A percentile compares a stretch with the other conserved stretches of the same genome.
Evolutionary conservation across 345 rosid genomes (phyloP).

Genomic region (Toxicodendron radicans): DNA sequence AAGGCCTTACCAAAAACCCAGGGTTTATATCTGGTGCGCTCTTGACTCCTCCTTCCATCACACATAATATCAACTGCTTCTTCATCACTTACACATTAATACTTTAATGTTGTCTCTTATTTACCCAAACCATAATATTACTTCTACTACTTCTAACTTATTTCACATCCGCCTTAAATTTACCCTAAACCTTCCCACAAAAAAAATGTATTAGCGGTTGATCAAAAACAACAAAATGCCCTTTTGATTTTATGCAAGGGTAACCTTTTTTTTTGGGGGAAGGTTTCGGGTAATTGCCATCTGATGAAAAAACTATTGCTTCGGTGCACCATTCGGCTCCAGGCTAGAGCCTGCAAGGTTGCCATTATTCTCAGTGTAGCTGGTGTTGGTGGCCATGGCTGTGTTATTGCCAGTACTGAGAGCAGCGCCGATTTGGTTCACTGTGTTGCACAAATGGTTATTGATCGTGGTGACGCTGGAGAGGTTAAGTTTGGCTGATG

Average conservation of each 20-base stretch:
- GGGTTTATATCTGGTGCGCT: constrained; percentile 76
- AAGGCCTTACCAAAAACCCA: constrained; percentile 31
- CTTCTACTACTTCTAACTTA: constrained; percentile 1
- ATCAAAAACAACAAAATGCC: not conserved
- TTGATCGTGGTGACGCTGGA: constrained; percentile 66
- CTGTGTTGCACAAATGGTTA: constrained; percentile 63
- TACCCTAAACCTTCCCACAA: constrained; percentile 22
- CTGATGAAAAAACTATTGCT: too few relatives aligned
- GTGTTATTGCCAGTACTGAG: constrained; percentile 25
- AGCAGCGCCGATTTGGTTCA: constrained; percentile 64
- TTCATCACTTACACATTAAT: constrained; percentile 2
- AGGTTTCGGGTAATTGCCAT: constrained; percentile 53
- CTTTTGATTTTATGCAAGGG: not conserved
- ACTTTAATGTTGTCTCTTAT: constrained; percentile 18
- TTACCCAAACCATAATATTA: constrained; percentile 26
- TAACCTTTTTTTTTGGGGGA: constrained; percentile 6
- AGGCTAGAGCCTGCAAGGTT: constrained; percentile 26
- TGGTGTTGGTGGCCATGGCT: not conserved
- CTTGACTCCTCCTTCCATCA: constrained; percentile 69
- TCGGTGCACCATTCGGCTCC: constrained; percentile 24
- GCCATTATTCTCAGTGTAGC: constrained; percentile 14
- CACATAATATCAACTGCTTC: not conserved
- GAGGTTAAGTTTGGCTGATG: constrained; percentile 71
- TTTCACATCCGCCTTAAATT: not conserved
- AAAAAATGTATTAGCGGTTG: not conserved